Evolutionary conservation across 1,284 basidiomycete species (phyloP).

Genomic region (Bondarzewia mesenterica): DNA sequence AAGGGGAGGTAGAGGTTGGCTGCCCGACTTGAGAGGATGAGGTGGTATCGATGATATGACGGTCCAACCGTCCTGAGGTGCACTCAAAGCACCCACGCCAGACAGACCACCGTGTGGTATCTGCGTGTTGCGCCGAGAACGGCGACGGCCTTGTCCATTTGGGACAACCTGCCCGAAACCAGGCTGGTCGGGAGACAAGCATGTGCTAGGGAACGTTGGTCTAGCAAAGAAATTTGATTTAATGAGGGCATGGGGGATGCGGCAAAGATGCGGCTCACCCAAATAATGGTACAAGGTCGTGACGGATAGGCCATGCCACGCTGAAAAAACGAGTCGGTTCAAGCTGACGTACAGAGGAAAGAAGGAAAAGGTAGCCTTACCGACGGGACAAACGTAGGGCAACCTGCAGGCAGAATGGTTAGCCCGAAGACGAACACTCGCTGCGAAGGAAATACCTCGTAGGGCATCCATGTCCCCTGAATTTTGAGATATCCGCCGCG

Average conservation of each 20-base stretch:
- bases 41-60: constrained; percentile 8
- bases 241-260: constrained; percentile 6
- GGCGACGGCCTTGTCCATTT: constrained; percentile 50
- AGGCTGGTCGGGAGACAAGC: constrained; percentile 72
- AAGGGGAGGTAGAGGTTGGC: constrained; percentile 4
- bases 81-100: constrained; percentile 8
- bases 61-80: constrained; percentile 14
- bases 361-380: constrained; percentile 31
- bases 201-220: constrained; percentile 66
- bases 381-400: constrained; percentile 69
- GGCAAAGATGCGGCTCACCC: constrained; percentile 45
- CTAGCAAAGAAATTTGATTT: constrained; percentile 17
- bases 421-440: background rate
- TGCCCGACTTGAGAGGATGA: constrained; percentile 7
- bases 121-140: constrained; percentile 41
- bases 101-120: constrained; percentile 10
- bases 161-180: constrained; percentile 75
- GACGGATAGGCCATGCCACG: constrained; percentile 83
- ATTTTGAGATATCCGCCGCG: constrained; percentile 84
- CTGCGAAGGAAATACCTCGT: constrained; percentile 45
- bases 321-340: constrained; percentile 28
- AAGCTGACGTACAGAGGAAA: background rate
- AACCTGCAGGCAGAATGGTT: constrained; percentile 35
- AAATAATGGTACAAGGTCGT: constrained; percentile 76
- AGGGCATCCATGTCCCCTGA: constrained; percentile 86